phyloP scores from a whole-genome alignment of 2,329 filamentous ascomycete species.

The Paraconiothyrium sp. region DNA sequence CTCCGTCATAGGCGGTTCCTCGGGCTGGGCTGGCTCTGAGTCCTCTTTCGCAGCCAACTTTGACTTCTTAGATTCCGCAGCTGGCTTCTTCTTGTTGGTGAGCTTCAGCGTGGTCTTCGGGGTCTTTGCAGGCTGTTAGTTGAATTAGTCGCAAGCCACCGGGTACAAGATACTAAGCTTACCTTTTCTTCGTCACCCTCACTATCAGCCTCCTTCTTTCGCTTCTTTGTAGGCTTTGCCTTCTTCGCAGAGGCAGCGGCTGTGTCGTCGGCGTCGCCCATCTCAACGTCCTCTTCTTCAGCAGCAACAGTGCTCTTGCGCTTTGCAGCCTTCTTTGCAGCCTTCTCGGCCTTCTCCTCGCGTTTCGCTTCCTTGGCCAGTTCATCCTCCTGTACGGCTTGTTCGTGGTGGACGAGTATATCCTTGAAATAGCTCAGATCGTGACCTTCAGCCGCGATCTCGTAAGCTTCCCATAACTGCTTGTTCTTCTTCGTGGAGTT shows the following conservation, averaged over 20 bases:
- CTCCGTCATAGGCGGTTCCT: conserved; percentile 64
- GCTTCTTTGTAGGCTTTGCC: conserved; percentile 66
- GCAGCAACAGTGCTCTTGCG: conserved; percentile 50
- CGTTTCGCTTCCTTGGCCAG: conserved; percentile 70
- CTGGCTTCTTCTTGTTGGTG: conserved; percentile 45
- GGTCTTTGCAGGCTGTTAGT: conserved; percentile 58
- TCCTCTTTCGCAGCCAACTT: conserved; percentile 55
- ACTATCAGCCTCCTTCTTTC: conserved; percentile 75
- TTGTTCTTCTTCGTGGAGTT: conserved; percentile 89
- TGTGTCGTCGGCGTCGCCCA: conserved; percentile 53
- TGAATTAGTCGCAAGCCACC: conserved; percentile 33
- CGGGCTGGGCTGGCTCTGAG: conserved; percentile 65
- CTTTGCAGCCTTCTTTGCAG: conserved; percentile 65
- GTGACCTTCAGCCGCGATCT: conserved; percentile 80
- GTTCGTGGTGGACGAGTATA: conserved; percentile 70
- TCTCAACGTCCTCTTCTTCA: conserved; percentile 49
- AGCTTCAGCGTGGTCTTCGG: conserved; percentile 61
- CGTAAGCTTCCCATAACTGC: conserved; percentile 79
- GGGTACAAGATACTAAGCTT: conserved; percentile 19
- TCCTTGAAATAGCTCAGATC: conserved; percentile 85
- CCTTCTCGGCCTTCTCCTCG: conserved; percentile 67
- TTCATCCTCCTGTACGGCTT: conserved; percentile 64
- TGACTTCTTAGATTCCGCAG: conserved; percentile 62
- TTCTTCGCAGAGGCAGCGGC: conserved; percentile 50
- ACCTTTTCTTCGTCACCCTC: conserved; percentile 76